Base-by-base conservation (phyloP, 306 rosid species). In the Citrullus amarus region DNA sequence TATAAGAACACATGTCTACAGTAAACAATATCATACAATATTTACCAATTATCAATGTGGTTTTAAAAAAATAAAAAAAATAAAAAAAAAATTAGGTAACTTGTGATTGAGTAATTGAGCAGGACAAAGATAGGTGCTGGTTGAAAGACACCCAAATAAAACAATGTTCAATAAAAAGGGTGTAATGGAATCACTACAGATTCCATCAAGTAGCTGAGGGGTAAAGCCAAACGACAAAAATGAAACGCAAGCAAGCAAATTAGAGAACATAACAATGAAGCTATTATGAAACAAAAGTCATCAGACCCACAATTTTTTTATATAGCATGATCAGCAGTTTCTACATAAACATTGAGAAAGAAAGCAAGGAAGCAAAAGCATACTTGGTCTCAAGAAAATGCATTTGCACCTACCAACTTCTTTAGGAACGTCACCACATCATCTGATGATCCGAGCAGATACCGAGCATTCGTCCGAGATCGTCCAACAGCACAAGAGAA, bases 401-500 rank as follows among this genome's bases (percentile, higher is more conserved):
- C 60, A 30, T 73, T 51, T 30, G 90, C 83, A 53, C 50, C 83
- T 0, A 91, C 87, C 73, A 94, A 77, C 54, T 90, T 88, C 84
- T 88, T 82, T 59, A 92, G 84, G 77, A 92, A 95, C 76, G 82
- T 71, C 53, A 88, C 93, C 7, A 95, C 92, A 25, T 83, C 88
- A 71, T 95, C 67, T 5, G 92, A 84, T 36, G 91, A 82, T 78
- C 83, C 87, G 15, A 92, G 92, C 57, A 89, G 91, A 87, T 91
- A 95, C 51, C 99, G 84, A 8, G 97, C 97, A 41, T 79, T 91
- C 62, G 97, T 88, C 62, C 91, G 84, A 84, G 92, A 88, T 41
- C 97, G 78, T 36, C 86, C 87, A 65, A 92, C 98, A 5, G 91
- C 85, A 36, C 97, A 92, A 18, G 98, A 95, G 89, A 95, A 95